Base-by-base conservation (phyloP, 768 basidiomycete species). In the Collybia sp. region DNA sequence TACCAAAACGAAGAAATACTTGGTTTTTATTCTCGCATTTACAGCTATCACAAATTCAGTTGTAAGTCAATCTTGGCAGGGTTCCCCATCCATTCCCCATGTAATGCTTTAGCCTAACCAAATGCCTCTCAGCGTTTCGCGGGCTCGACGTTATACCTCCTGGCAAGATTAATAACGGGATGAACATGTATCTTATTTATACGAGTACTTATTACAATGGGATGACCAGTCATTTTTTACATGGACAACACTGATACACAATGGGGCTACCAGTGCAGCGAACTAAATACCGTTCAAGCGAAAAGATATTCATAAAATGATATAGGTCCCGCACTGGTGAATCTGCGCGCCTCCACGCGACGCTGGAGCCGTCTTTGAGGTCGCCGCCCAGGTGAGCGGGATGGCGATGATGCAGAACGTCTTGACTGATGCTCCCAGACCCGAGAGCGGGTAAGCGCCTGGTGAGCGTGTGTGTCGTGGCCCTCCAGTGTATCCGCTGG, bases 1-100 rank as follows among this genome's bases (percentile, higher is more conserved):
- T 12, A 46, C 31, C 31, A 15, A 36, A 30, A 49, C 48, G 8
- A 49, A 44, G 18, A 15, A 32, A 11, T 93, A 93, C 62, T 72
- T 93, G 64, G 74, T 82, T 17, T 86, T 92, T 61, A 83, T 93
- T 47, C 74, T 94, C 18, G 73, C 76, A 11, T 91, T 92, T 55
- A 88, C 90, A 30, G 87, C 88, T 5, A 75, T 92, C 49, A 84
- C 83, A 12, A 90, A 87, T 56, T 62, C 73, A 38, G 80, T 85
- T 60, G 70, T 75, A 57, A 42, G 72, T 62, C 51, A 30, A 52
- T 25, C 43, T 44, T 41, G 36, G 39, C 6, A 42, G 40, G 47
- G n/a, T 40, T 41, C 37, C 38, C 30, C 1, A 46, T 37, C n/a
- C n/a, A n/a, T n/a, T n/a, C n/a, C n/a, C n/a, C n/a, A n/a, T n/a